These are phyloP conservation scores for Arthrobotrys sphaeroides DNA, from an alignment of 2,329 filamentous ascomycete species.

Conservation along the genomic window DNA sequence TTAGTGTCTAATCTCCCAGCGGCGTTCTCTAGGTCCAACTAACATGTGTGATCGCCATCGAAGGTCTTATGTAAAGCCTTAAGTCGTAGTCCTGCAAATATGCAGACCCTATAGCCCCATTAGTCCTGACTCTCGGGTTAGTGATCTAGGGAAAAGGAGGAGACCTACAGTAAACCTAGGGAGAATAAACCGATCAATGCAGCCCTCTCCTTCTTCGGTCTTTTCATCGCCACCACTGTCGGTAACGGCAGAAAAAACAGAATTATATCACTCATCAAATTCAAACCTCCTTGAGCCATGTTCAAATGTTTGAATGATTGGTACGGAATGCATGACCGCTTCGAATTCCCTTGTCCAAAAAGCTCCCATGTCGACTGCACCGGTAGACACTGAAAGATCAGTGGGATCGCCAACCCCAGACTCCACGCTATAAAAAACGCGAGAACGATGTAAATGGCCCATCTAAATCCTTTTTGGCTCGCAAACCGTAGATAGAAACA, in stretches of 20 bases:
- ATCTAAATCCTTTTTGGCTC: slow-evolving; percentile 28
- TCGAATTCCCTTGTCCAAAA: background rate
- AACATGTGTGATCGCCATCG: slow-evolving; percentile 42
- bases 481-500: slow-evolving; percentile 49
- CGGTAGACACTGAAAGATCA: slow-evolving; percentile 38
- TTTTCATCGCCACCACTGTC: slow-evolving; percentile 29
- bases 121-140: background rate
- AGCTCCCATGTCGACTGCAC: slow-evolving; percentile 31
- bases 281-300: slow-evolving; percentile 43
- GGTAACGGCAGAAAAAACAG: slow-evolving; percentile 43
- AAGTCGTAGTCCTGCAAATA: slow-evolving; percentile 41
- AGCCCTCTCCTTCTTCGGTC: slow-evolving; percentile 41
- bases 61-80: slow-evolving; percentile 45
- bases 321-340: slow-evolving; percentile 32
- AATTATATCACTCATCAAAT: slow-evolving; percentile 42
- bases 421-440: slow-evolving; percentile 46
- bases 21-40: background rate
- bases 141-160: background rate
- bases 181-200: slow-evolving; percentile 29
- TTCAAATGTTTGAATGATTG: slow-evolving; percentile 29
- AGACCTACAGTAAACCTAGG: slow-evolving; percentile 44
- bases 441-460: slow-evolving; percentile 34
- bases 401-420: slow-evolving; percentile 34
- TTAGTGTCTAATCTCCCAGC: background rate
- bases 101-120: slow-evolving; percentile 28